Evolutionary conservation across 2,329 filamentous ascomycete genomes (phyloP).

Genomic region (Mariannaea elegans): DNA sequence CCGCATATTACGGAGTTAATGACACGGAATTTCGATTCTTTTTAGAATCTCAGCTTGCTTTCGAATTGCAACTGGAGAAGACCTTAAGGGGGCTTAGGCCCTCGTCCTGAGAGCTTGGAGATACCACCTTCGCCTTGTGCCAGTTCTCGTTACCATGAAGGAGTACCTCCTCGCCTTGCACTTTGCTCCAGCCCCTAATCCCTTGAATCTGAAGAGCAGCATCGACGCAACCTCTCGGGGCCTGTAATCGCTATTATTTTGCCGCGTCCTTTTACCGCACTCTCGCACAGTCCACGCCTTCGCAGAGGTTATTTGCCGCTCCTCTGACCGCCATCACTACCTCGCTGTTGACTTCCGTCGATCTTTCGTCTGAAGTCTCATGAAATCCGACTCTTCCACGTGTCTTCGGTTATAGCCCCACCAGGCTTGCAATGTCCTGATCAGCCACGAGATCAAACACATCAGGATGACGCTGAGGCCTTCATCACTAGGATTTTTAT

Average conservation of each 20-base stretch:
- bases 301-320: not conserved
- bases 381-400: not conserved
- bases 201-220: not conserved
- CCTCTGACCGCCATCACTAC: constrained; percentile 9
- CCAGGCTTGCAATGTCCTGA: constrained; percentile 3
- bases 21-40: constrained; percentile 6
- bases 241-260: not conserved
- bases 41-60: not conserved
- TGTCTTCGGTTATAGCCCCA: not conserved
- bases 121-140: not conserved
- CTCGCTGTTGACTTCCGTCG: not conserved
- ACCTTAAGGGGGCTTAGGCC: not conserved
- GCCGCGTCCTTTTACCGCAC: not conserved
- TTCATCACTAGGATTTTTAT: not conserved
- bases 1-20: constrained; percentile 15
- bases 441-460: not conserved
- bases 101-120: not conserved
- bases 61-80: not conserved
- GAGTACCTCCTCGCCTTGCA: not conserved
- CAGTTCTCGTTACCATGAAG: not conserved
- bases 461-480: not conserved
- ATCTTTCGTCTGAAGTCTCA: not conserved
- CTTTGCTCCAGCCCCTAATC: not conserved
- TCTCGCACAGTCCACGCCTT: not conserved
- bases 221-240: not conserved